These are phyloP conservation scores for Apodospora peruviana DNA, from an alignment of 495 filamentous ascomycete genomes.

Conservation along the genomic window DNA sequence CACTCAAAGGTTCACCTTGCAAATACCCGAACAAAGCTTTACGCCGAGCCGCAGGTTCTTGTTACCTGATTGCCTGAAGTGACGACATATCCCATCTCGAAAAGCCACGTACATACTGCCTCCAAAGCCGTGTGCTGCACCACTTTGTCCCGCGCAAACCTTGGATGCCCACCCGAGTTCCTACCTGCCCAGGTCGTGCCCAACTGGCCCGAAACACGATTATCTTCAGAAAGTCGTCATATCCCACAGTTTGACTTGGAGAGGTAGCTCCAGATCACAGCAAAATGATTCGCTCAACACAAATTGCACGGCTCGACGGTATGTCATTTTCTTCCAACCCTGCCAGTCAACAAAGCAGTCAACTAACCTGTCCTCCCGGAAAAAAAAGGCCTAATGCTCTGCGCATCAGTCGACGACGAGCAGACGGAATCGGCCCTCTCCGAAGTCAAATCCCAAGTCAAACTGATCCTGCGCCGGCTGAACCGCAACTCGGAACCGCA, in stretches of 20 bases:
- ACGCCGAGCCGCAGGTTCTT: no score
- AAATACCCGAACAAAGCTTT: no score
- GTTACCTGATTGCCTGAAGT: neutral
- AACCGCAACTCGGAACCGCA: conserved; percentile 83
- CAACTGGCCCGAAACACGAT: no score
- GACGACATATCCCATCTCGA: neutral
- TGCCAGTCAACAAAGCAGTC: neutral
- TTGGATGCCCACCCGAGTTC: no score
- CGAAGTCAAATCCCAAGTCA: conserved; percentile 86
- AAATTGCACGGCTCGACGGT: conserved; percentile 93
- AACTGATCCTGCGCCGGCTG: conserved; percentile 80
- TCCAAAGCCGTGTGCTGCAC: neutral
- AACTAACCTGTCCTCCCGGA: neutral
- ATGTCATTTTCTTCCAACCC: conserved; percentile 14
- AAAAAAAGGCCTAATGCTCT: conserved; percentile 76
- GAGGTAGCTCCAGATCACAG: no score
- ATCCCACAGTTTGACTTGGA: no score
- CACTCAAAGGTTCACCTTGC: no score
- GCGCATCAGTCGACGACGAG: conserved; percentile 87
- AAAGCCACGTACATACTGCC: neutral
- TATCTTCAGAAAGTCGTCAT: no score
- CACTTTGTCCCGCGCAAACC: no score
- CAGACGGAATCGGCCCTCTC: conserved; percentile 65
- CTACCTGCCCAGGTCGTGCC: no score
- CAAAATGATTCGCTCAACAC: conserved; percentile 90